Percentiles rank a stretch among this genome's conserved stretches.
Evolutionary conservation across 768 basidiomycete genomes (phyloP).

Genomic region (Rhodosporidiobolus odoratus): DNA sequence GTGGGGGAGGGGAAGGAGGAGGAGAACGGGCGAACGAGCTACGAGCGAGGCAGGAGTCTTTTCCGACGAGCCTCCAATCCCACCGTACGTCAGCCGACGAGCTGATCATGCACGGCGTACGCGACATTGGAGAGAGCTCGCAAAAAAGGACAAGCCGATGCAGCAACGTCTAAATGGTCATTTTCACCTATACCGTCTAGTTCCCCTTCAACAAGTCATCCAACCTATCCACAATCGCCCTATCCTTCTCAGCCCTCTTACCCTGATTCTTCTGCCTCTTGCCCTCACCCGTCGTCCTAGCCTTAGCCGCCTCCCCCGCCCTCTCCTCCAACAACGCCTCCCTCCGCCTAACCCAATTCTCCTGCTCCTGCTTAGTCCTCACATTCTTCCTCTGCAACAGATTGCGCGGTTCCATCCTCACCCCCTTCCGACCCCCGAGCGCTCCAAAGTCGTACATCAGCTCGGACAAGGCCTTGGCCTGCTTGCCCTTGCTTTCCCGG

Average conservation of each 20-base stretch:
- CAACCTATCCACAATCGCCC: not conserved
- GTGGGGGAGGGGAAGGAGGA: not conserved
- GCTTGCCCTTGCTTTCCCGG: not conserved
- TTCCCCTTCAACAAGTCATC: not conserved
- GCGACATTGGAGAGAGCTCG: not conserved
- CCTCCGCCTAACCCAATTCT: not conserved
- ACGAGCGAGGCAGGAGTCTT: too few relatives aligned
- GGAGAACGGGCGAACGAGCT: not conserved
- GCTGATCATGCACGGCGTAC: too few relatives aligned
- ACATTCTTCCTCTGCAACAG: not conserved
- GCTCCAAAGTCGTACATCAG: too few relatives aligned
- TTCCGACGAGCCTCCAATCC: too few relatives aligned
- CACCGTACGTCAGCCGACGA: too few relatives aligned
- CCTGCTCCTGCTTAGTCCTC: slow-evolving; percentile 10
- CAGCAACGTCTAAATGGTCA: not conserved
- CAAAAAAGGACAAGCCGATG: not conserved
- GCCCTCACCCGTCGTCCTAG: not conserved
- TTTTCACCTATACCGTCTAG: not conserved
- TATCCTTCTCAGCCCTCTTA: not conserved
- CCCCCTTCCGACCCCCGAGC: not conserved
- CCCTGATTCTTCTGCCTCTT: not conserved
- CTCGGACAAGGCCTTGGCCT: not conserved
- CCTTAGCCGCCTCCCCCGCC: not conserved
- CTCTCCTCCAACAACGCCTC: not conserved
- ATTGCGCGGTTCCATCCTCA: not conserved